Evolutionary conservation across 2,329 filamentous ascomycete species (phyloP), one percentile per base, ranked within the genome.

Genomic region (Purpureocillium lavendulum): DNA sequence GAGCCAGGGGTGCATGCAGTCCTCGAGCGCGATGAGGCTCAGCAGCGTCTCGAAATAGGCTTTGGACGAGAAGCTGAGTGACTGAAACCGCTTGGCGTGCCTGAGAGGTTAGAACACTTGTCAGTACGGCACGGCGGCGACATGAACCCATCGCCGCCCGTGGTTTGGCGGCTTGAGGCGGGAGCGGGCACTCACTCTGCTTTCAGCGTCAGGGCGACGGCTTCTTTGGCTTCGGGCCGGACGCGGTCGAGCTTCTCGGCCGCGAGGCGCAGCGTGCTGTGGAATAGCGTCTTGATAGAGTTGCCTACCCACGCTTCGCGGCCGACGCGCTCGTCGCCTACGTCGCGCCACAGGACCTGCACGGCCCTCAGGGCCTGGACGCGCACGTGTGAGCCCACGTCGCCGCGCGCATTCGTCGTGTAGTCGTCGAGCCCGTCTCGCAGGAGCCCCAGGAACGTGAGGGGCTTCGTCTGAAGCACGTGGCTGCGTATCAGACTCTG

Each of bases 241-340:
- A 97, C 83, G 45, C 87, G 84, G 58, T 97, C 90, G 2, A 97
- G 71, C 57, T 94, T 96, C 61, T 98, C 92, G 1, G 85, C 77
- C 2, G 87, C 81, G 12, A 97, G 70, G 2, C 88, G 76, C 26
- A 86, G 66, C 2, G 72, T 62, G 21, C 66, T 62, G 24, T 70
- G 63, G 42, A 77, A 69, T 2, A 79, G 55, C 21, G 49, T 49
- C 10, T 55, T 50, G 10, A 69, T 49, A 2, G 62, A 62, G 17
- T 45, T 42, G 17, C 47, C 39, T 4, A 54, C 44, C 49, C 57
- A 56, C 7, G 35, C 46, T 30, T 50, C 50, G n/a, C 49, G 46
- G 2, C 34, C 37, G 4, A 32, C 39, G n/a, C 21, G 14, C 14
- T 42, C 30, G 7, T 46, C 41, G 1, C 42, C 44, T 30, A 64